Conservation (phyloP, 306 rosid genomes). For the Spatholobus suberectus region DNA sequence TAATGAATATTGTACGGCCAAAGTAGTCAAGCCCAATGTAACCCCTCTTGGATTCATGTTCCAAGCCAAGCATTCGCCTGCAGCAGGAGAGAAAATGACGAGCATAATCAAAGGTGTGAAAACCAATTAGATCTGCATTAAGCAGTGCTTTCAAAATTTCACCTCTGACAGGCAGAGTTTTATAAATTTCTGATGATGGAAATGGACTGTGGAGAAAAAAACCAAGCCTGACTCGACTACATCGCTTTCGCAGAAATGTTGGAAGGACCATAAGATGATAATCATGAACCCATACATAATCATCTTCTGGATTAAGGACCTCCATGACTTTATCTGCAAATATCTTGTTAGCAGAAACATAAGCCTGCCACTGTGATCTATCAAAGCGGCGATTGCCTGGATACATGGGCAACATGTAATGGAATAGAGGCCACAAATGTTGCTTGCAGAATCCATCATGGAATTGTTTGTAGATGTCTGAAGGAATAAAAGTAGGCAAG, state of each 20-base stretch:
- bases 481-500: slow-evolving; percentile 77
- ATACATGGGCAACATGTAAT: slow-evolving; percentile 84
- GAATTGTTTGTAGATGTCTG: slow-evolving; percentile 62
- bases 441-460: slow-evolving; percentile 91
- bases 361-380: slow-evolving; percentile 82
- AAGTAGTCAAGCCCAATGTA: slow-evolving; percentile 81
- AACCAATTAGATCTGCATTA: slow-evolving; percentile 81
- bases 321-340: slow-evolving; percentile 86
- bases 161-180: slow-evolving; percentile 79
- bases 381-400: slow-evolving; percentile 74
- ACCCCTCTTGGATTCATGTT: slow-evolving; percentile 77
- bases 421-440: slow-evolving; percentile 82
- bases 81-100: slow-evolving; percentile 90
- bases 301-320: slow-evolving; percentile 73
- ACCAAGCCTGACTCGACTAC: slow-evolving; percentile 70
- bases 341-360: slow-evolving; percentile 79
- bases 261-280: slow-evolving; percentile 98
- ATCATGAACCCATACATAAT: slow-evolving; percentile 92
- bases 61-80: slow-evolving; percentile 83
- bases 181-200: slow-evolving; percentile 86
- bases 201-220: slow-evolving; percentile 88
- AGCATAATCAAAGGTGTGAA: slow-evolving; percentile 93
- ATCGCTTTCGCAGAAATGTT: slow-evolving; percentile 74
- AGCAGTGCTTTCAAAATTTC: slow-evolving; percentile 81
- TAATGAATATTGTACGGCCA: slow-evolving; percentile 80